Evolutionary conservation across 371 early-diverging fungal genomes (phyloP).

Genomic region (Funneliformis caledonium): DNA sequence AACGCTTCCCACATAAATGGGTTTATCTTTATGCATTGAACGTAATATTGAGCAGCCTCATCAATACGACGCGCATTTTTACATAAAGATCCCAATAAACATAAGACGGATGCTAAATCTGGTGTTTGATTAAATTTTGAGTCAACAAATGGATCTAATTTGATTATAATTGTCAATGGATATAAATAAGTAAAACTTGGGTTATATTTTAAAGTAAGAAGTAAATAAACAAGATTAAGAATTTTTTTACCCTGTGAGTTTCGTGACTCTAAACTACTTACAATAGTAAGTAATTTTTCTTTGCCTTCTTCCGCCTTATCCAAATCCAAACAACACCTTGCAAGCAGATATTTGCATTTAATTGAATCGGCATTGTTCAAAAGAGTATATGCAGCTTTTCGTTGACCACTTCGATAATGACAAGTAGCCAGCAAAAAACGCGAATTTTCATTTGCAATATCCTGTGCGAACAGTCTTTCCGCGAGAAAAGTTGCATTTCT

Average conservation of each 20-base stretch:
- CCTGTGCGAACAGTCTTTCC: conserved; percentile 56
- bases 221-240: not conserved
- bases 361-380: conserved; percentile 43
- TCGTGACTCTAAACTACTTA: not conserved
- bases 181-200: not conserved
- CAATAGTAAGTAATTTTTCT: conserved; percentile 12
- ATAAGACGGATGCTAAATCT: conserved; percentile 50
- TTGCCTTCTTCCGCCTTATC: conserved; percentile 22
- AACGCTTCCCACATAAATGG: conserved; percentile 69
- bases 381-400: conserved; percentile 48
- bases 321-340: conserved; percentile 52
- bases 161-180: not conserved
- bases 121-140: conserved; percentile 35
- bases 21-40: conserved; percentile 52
- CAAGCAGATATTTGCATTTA: conserved; percentile 52
- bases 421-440: conserved; percentile 52
- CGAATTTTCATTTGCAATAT: conserved; percentile 49
- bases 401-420: conserved; percentile 48
- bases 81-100: conserved; percentile 53
- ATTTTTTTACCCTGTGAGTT: conserved; percentile 15
- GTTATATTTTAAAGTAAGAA: not conserved
- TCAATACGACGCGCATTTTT: conserved; percentile 51
- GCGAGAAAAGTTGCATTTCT: conserved; percentile 52
- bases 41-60: conserved; percentile 52
- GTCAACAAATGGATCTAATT: not conserved